These are phyloP conservation scores for Colletotrichum musicola DNA, from an alignment of 2,329 filamentous ascomycete genomes.

Conservation along the genomic window DNA sequence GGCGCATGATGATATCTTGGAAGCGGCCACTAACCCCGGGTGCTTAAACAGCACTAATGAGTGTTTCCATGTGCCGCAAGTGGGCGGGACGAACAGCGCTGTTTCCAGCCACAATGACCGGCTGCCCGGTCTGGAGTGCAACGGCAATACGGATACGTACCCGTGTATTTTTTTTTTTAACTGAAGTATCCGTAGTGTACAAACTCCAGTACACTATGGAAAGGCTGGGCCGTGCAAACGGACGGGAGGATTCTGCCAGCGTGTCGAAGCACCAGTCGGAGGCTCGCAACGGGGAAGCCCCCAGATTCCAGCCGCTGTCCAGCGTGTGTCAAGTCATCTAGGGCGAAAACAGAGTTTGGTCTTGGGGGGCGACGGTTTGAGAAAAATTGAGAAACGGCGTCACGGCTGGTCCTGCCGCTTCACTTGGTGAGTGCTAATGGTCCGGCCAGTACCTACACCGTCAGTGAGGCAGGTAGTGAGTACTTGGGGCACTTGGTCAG, in stretches of 20 bases:
- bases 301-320: slow-evolving; percentile 14
- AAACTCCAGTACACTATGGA: too few species aligned
- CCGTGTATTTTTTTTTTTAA: too few species aligned
- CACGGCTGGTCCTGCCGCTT: slow-evolving; percentile 6
- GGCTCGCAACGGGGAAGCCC: slow-evolving; percentile 13
- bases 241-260: slow-evolving; percentile 5
- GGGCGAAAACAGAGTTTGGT: slow-evolving; percentile 30
- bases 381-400: slow-evolving; percentile 15
- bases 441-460: too few species aligned
- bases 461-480: too few species aligned
- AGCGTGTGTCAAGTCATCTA: slow-evolving; percentile 30
- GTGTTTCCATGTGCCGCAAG: neutral
- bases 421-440: neutral
- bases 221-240: neutral
- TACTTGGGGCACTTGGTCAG: too few species aligned
- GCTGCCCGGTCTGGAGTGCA: too few species aligned
- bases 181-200: too few species aligned
- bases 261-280: neutral
- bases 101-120: neutral
- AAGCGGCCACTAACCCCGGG: slow-evolving; percentile 1
- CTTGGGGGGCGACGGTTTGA: slow-evolving; percentile 15
- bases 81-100: neutral
- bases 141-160: too few species aligned
- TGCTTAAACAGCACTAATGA: neutral
- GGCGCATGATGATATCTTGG: neutral